phyloP scores from a whole-genome alignment of 73 alveolate genomes.

The Loxodes magnus region DNA sequence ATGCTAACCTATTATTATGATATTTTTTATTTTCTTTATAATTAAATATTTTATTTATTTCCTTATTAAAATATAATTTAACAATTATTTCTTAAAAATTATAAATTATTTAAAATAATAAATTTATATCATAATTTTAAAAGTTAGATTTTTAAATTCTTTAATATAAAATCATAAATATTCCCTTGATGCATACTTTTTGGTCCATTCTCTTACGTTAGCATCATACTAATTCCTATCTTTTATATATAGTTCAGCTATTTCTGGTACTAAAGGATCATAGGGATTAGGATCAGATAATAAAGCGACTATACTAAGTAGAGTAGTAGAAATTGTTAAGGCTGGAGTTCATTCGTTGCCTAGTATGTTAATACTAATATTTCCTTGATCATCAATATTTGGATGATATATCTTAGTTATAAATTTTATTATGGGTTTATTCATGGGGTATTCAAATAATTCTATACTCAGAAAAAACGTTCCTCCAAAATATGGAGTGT shows the following conservation, averaged over 20 bases:
- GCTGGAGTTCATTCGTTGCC: constrained; percentile 83
- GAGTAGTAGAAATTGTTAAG: constrained; percentile 57
- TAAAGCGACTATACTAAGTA: constrained; percentile 66
- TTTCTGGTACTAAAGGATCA: constrained; percentile 64
- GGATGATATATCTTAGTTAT: constrained; percentile 87
- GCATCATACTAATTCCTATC: constrained; percentile 45
- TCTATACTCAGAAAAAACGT: constrained; percentile 76
- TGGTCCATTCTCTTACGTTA: constrained; percentile 72
- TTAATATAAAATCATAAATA: no score
- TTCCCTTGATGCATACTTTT: constrained; percentile 56
- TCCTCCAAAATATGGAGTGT: constrained; percentile 79
- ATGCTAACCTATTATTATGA: no score
- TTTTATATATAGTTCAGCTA: constrained; percentile 38
- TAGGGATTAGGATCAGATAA: constrained; percentile 87
- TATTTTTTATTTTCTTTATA: no score
- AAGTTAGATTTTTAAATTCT: no score
- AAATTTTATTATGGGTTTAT: constrained; percentile 77
- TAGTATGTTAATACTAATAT: constrained; percentile 80
- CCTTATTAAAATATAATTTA: no score
- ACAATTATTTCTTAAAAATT: no score
- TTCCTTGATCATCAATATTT: constrained; percentile 77
- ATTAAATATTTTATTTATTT: no score
- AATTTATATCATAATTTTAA: no score
- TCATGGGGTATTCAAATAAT: constrained; percentile 90
- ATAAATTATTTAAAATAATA: no score